Evolutionary conservation across 2,329 filamentous ascomycete genomes (phyloP).

Genomic region (Mariannaea sp.): DNA sequence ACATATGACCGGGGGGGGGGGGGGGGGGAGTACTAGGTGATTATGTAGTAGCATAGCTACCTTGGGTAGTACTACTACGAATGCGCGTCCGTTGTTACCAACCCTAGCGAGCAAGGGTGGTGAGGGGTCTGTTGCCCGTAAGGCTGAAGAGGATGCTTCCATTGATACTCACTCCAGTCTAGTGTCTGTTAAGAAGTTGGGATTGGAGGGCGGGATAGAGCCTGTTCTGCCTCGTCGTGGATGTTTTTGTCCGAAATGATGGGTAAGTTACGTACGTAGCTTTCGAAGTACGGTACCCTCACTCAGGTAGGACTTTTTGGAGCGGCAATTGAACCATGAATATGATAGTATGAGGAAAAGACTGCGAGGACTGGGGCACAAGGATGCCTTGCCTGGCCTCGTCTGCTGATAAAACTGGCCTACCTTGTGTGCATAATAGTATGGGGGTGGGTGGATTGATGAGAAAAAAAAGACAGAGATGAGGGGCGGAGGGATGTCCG

Average conservation of each 20-base stretch:
- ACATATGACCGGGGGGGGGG: constrained; percentile 30
- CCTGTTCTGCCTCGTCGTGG: not conserved
- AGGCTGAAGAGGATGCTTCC: constrained; percentile 37
- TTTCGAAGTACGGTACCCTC: too few species aligned
- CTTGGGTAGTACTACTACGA: too few species aligned
- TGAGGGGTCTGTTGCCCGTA: constrained; percentile 31
- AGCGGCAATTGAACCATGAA: not conserved
- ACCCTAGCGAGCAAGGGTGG: constrained; percentile 19
- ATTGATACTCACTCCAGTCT: constrained; percentile 3
- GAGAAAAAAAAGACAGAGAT: too few species aligned
- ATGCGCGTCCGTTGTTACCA: too few species aligned
- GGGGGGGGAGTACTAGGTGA: too few species aligned
- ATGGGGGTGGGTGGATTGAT: too few species aligned
- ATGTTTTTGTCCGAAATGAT: too few species aligned
- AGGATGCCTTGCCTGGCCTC: not conserved
- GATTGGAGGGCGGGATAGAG: not conserved
- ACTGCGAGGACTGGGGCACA: constrained; percentile 7
- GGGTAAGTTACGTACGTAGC: too few species aligned
- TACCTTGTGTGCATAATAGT: too few species aligned
- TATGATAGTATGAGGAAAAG: constrained; percentile 8
- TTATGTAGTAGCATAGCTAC: too few species aligned
- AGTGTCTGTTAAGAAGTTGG: constrained; percentile 1
- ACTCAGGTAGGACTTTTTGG: constrained; percentile 21
- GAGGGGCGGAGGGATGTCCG: too few species aligned
- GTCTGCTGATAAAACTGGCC: too few species aligned